Conservation (phyloP, 1,284 basidiomycete genomes). For the Xanthoconium separans region DNA sequence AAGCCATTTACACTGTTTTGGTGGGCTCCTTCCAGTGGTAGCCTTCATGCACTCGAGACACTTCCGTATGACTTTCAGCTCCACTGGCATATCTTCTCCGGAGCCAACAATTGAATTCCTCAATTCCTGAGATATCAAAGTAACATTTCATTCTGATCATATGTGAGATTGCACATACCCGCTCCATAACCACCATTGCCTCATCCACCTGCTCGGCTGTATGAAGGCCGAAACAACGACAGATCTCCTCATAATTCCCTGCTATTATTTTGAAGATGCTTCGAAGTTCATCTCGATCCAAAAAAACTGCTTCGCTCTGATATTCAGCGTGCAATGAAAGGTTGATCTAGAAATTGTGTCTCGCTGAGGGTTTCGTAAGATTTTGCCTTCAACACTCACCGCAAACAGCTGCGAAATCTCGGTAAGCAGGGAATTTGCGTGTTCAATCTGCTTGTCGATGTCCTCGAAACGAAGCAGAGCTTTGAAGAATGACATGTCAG, state of each 20-base stretch:
- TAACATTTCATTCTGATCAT: too few relatives aligned
- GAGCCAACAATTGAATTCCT: background rate
- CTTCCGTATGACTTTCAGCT: background rate
- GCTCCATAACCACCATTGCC: slow-evolving; percentile 5
- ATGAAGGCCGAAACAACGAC: background rate
- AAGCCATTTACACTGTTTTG: background rate
- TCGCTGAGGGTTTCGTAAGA: too few relatives aligned
- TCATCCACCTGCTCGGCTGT: background rate
- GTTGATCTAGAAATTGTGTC: background rate
- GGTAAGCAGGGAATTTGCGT: background rate
- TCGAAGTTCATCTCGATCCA: background rate
- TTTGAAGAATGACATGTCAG: slow-evolving; percentile 2
- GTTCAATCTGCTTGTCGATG: background rate
- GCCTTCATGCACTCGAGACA: background rate
- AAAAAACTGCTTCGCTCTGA: background rate
- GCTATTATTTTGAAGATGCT: background rate
- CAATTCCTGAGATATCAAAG: background rate
- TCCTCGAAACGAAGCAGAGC: slow-evolving; percentile 1
- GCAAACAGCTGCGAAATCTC: background rate
- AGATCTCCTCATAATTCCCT: background rate
- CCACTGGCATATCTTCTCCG: background rate
- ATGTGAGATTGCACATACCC: background rate
- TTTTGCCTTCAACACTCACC: background rate
- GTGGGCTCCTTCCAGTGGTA: background rate
- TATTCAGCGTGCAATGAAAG: background rate